Evolutionary conservation across 2,329 filamentous ascomycete species (phyloP).

Genomic region (Neonectria hederae): DNA sequence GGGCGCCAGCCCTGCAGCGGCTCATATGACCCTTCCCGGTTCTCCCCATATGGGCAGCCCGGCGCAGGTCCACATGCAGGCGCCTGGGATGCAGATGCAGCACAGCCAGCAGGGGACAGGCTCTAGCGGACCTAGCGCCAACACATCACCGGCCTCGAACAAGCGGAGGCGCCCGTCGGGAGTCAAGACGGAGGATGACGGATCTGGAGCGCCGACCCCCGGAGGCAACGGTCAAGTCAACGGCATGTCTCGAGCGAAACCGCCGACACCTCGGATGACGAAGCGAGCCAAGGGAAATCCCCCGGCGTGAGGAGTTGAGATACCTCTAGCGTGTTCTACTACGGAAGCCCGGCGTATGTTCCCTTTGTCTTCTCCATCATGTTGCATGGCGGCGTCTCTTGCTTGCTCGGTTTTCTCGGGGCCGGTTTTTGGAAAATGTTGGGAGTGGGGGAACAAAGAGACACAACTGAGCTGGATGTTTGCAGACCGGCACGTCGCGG

Average conservation of each 20-base stretch:
- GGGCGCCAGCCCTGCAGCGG: slow-evolving; percentile 67
- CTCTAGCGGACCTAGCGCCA: slow-evolving; percentile 73
- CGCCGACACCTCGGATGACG: slow-evolving; percentile 65
- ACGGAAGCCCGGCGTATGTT: slow-evolving; percentile 32
- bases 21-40: slow-evolving; percentile 69
- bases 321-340: slow-evolving; percentile 4
- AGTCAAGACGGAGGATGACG: slow-evolving; percentile 67
- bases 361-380: slow-evolving; percentile 47
- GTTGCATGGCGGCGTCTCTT: slow-evolving; percentile 51
- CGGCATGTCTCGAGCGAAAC: slow-evolving; percentile 63
- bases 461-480: slow-evolving; percentile 35
- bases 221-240: slow-evolving; percentile 58
- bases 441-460: slow-evolving; percentile 33
- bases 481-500: slow-evolving; percentile 16
- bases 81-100: slow-evolving; percentile 72
- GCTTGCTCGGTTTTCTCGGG: slow-evolving; percentile 39
- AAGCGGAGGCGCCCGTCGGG: slow-evolving; percentile 67
- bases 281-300: slow-evolving; percentile 63
- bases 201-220: slow-evolving; percentile 60
- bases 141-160: slow-evolving; percentile 70
- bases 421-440: slow-evolving; percentile 36
- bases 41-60: slow-evolving; percentile 71
- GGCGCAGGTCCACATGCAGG: slow-evolving; percentile 69
- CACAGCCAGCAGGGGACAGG: slow-evolving; percentile 74
- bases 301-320: slow-evolving; percentile 40